Percentiles rank a stretch among this genome's conserved stretches.
Conservation (phyloP, 768 basidiomycete species). For the Tulasnella sp. region DNA sequence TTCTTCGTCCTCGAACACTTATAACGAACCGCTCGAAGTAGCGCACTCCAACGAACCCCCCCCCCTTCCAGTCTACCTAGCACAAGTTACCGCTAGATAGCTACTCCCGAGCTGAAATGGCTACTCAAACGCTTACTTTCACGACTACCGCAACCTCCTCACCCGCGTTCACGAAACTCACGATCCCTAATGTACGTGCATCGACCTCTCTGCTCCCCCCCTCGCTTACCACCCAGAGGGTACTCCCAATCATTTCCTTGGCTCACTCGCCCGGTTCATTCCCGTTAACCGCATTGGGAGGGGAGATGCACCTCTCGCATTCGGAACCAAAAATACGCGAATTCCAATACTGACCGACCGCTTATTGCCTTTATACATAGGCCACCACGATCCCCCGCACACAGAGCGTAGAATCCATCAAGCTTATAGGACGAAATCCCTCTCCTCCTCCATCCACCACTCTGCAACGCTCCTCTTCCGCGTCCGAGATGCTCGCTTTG, state of each 20-base stretch:
- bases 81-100: neutral
- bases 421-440: neutral
- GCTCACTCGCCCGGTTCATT: neutral
- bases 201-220: neutral
- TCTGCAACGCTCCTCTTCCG: neutral
- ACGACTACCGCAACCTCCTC: neutral
- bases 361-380: neutral
- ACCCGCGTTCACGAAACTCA: conserved; percentile 9
- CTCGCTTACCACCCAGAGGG: neutral
- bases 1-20: neutral
- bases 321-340: neutral
- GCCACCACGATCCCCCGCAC: neutral
- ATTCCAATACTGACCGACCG: neutral
- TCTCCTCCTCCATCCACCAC: neutral
- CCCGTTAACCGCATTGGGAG: neutral
- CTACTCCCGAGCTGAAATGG: neutral
- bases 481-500: neutral
- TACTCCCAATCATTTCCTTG: neutral
- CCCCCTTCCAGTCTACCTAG: neutral
- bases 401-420: neutral
- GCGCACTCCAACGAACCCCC: neutral
- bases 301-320: too few relatives aligned
- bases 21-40: too few relatives aligned
- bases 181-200: neutral
- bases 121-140: neutral